phyloP scores from a whole-genome alignment of 1,139 yeast genomes.

The Kurtzmaniella quercitrusa region DNA sequence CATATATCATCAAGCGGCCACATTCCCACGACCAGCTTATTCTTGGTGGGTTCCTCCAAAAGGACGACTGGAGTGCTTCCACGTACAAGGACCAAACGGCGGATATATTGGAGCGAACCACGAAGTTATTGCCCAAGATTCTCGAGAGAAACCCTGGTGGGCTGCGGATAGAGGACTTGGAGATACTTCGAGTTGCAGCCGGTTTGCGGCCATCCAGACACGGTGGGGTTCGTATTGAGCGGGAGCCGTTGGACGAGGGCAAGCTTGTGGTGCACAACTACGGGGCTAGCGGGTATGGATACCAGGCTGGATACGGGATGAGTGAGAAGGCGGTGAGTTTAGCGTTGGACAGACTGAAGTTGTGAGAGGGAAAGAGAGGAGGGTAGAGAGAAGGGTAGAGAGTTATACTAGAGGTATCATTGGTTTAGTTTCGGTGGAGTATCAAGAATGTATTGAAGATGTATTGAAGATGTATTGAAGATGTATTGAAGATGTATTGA shows the following conservation, averaged over 20 bases:
- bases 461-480: too few relatives aligned
- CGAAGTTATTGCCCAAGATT: slow-evolving; percentile 50
- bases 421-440: too few relatives aligned
- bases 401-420: too few relatives aligned
- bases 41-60: slow-evolving; percentile 65
- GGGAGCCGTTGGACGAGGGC: slow-evolving; percentile 31
- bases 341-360: slow-evolving; percentile 6
- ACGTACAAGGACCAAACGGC: slow-evolving; percentile 51
- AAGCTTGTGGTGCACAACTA: slow-evolving; percentile 41
- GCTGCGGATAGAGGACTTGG: slow-evolving; percentile 14
- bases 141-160: slow-evolving; percentile 28
- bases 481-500: too few relatives aligned
- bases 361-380: slow-evolving; percentile 1
- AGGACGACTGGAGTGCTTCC: slow-evolving; percentile 53
- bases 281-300: slow-evolving; percentile 48
- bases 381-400: neutral
- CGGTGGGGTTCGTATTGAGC: slow-evolving; percentile 65
- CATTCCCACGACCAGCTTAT: slow-evolving; percentile 56
- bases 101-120: slow-evolving; percentile 56
- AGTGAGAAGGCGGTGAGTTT: slow-evolving; percentile 28
- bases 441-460: too few relatives aligned
- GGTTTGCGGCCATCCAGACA: slow-evolving; percentile 68
- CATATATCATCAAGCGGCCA: slow-evolving; percentile 70
- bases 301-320: slow-evolving; percentile 43
- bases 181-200: slow-evolving; percentile 55